Conservation (phyloP, 2,329 filamentous ascomycete species). For the Ophiosphaerella herpotricha region DNA sequence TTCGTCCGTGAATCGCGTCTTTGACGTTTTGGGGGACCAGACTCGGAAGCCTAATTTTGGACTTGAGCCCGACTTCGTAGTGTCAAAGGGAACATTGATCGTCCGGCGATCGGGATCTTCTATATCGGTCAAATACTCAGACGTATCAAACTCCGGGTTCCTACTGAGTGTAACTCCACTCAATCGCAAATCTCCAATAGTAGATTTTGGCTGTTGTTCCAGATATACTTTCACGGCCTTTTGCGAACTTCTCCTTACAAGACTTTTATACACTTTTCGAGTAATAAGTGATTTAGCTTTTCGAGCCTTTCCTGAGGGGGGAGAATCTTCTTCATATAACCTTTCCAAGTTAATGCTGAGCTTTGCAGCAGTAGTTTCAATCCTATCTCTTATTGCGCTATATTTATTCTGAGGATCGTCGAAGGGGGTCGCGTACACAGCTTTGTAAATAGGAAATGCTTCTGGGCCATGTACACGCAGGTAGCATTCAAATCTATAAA, state of each 20-base stretch:
- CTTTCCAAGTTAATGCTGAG: neutral
- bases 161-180: neutral
- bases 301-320: slow-evolving; percentile 3
- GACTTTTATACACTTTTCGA: neutral
- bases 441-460: slow-evolving; percentile 6
- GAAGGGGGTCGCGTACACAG: slow-evolving; percentile 9
- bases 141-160: neutral
- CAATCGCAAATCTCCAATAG: neutral
- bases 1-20: neutral
- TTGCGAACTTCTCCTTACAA: neutral
- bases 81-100: no score
- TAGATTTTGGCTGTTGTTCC: neutral
- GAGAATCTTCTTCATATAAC: neutral
- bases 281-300: slow-evolving; percentile 5
- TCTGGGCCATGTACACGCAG: slow-evolving; percentile 9
- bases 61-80: no score
- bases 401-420: slow-evolving; percentile 11
- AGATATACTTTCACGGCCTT: neutral
- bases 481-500: slow-evolving; percentile 8
- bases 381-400: neutral
- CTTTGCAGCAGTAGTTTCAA: slow-evolving; percentile 2
- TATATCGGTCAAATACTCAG: neutral
- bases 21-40: neutral
- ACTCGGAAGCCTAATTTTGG: slow-evolving; percentile 4
- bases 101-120: neutral